Evolutionary conservation across 305 asterid genomes (phyloP), one percentile per base, ranked within the genome.

Genomic region (Solanum hybrid): DNA sequence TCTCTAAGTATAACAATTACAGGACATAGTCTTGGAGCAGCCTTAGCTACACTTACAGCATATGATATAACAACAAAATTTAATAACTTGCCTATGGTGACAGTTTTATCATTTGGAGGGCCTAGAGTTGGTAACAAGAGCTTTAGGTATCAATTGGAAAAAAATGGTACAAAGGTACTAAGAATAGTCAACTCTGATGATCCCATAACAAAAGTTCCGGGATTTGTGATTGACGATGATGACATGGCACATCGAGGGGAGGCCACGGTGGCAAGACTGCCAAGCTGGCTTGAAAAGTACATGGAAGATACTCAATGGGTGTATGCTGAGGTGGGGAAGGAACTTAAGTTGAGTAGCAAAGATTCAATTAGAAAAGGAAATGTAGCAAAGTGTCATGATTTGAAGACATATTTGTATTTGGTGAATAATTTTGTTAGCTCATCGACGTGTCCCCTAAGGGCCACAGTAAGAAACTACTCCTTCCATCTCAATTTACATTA

Each of bases 21-120:
- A 40, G 99, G 99, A 91, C 99, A 97, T 87, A 95, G 98, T 1
- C 94, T 97, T 0, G 99, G 99, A 56, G 99, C 98, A 26, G 98
- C 99, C 32, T 93, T 97, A 0, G 99, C 99, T 35, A 97, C 97
- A 22, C 93, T 97, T 66, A 94, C 97, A 10, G 99, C 99, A 27
- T 94, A 93, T 71, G 99, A 97, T 89, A 92, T 97, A 26, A 96
- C 93, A 5, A 91, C 89, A 19, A 92, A 93, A 2, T 94, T 96
- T 89, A 42, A 37, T 1, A 38, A 90, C 71, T 29, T 64, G 56
- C 97, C 94, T 6, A 76, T 92, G 26, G 99, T 97, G 22, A 93
- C 99, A 10, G 98, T 96, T 10, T 88, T 96, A 26, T 96, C 99
- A 0, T 96, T 97, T 89, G 99, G 98, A 1, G 99, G 99, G 9